Conservation (phyloP, 352 stramenopile species). For the Pythium brassicae region DNA sequence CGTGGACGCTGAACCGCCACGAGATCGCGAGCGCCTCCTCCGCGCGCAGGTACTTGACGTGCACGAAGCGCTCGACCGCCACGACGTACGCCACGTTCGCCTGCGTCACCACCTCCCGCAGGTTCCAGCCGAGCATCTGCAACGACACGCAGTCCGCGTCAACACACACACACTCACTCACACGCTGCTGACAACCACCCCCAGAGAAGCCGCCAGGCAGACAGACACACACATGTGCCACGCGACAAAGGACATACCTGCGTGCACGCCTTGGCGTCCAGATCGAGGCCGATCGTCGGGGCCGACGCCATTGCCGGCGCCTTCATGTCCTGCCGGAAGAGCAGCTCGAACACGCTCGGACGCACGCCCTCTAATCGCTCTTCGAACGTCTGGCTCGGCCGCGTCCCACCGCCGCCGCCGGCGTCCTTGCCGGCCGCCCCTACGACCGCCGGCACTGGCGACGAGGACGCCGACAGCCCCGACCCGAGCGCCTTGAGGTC, state of each 20-base stretch:
- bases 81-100: conserved; percentile 40
- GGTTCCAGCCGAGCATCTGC: conserved; percentile 57
- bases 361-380: conserved; percentile 63
- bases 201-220: background rate
- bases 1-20: conserved; percentile 45
- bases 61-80: conserved; percentile 34
- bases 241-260: conserved; percentile 30
- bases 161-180: background rate
- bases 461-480: background rate
- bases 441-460: conserved; percentile 1
- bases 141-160: background rate
- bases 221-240: background rate
- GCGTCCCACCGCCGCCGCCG: background rate
- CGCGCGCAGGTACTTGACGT: conserved; percentile 39
- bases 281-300: conserved; percentile 28
- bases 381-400: conserved; percentile 32
- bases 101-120: conserved; percentile 47
- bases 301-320: conserved; percentile 23
- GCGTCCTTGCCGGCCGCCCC: background rate
- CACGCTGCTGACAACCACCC: conserved; percentile 6
- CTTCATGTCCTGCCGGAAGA: conserved; percentile 48
- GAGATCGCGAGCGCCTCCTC: conserved; percentile 43
- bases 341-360: conserved; percentile 49
- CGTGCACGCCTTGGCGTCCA: conserved; percentile 40
- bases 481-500: conserved; percentile 38